Percentiles rank a stretch among this genome's conserved stretches.
These are phyloP conservation scores for Torrubiella hemipterigena DNA, from an alignment of 2,329 filamentous ascomycete genomes.

Conservation along the genomic window DNA sequence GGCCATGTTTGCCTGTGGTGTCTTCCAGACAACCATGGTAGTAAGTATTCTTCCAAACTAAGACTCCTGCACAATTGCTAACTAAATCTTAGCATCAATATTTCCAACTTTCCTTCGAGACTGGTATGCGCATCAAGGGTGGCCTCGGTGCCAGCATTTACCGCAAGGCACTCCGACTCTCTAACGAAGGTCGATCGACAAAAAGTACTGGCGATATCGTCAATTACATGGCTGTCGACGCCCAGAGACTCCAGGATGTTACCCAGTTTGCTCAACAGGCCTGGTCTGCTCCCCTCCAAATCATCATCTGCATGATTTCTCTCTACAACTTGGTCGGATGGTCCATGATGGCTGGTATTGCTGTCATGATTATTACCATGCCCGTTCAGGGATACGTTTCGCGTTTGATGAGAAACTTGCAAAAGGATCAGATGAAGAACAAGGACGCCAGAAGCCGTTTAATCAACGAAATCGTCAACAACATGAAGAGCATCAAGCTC, in stretches of 20 bases:
- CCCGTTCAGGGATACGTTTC: constrained; percentile 90
- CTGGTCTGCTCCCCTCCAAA: constrained; percentile 97
- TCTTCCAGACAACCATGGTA: constrained; percentile 80
- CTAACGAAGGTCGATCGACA: constrained; percentile 77
- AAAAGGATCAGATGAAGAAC: constrained; percentile 98
- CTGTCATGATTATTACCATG: constrained; percentile 94
- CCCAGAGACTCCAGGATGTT: constrained; percentile 86
- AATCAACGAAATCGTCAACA: constrained; percentile 96
- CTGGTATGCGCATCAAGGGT: constrained; percentile 93
- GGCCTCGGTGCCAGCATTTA: constrained; percentile 86
- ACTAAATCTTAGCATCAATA: too few species aligned
- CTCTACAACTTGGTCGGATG: constrained; percentile 89
- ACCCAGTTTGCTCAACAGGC: constrained; percentile 92
- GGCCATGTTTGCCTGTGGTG: constrained; percentile 81
- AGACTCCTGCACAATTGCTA: too few species aligned
- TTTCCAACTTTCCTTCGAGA: constrained; percentile 89
- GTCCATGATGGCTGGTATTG: constrained; percentile 93
- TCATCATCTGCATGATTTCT: constrained; percentile 87
- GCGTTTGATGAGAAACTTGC: constrained; percentile 82
- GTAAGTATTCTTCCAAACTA: too few species aligned
- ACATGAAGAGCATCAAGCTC: constrained; percentile 99
- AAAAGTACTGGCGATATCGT: constrained; percentile 97
- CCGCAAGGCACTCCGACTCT: constrained; percentile 76
- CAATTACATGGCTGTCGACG: constrained; percentile 98
- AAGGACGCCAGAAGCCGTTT: constrained; percentile 87